These are phyloP conservation scores for Phytophthora sansomeana DNA, from an alignment of 352 stramenopile genomes.

Conservation along the genomic window DNA sequence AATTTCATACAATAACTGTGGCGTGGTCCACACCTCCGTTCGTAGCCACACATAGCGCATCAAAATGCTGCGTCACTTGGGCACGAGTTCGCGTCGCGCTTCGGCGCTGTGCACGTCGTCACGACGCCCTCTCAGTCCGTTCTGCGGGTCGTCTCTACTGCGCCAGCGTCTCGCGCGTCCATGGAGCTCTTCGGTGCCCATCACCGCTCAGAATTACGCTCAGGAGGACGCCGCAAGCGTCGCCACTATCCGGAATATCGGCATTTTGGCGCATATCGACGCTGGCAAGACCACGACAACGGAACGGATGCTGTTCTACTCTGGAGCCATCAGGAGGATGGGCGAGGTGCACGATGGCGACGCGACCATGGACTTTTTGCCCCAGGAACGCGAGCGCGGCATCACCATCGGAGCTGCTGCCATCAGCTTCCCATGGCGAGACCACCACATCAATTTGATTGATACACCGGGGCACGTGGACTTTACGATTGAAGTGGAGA, in stretches of 20 bases:
- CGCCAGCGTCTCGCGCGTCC: slow-evolving; percentile 9
- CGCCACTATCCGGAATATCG: slow-evolving; percentile 94
- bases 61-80: slow-evolving; percentile 29
- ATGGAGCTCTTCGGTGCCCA: slow-evolving; percentile 28
- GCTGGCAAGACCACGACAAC: slow-evolving; percentile 99
- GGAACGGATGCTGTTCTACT: slow-evolving; percentile 99
- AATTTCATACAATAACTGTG: slow-evolving; percentile 7
- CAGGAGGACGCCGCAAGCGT: slow-evolving; percentile 32
- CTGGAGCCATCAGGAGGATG: slow-evolving; percentile 78
- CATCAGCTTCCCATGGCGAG: slow-evolving; percentile 96
- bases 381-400: slow-evolving; percentile 96
- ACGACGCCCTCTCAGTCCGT: neutral
- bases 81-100: slow-evolving; percentile 5
- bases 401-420: slow-evolving; percentile 98
- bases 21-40: neutral
- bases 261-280: slow-evolving; percentile 99
- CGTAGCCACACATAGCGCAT: slow-evolving; percentile 15
- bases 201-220: slow-evolving; percentile 13
- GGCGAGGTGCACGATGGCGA: slow-evolving; percentile 83
- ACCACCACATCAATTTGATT: slow-evolving; percentile 97
- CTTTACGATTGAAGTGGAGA: slow-evolving; percentile 99
- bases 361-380: slow-evolving; percentile 86
- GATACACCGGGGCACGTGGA: slow-evolving; percentile 98
- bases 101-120: slow-evolving; percentile 17
- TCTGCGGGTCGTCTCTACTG: neutral